Conservation (phyloP, 805 yeast genomes). For the Candida quercuum region DNA sequence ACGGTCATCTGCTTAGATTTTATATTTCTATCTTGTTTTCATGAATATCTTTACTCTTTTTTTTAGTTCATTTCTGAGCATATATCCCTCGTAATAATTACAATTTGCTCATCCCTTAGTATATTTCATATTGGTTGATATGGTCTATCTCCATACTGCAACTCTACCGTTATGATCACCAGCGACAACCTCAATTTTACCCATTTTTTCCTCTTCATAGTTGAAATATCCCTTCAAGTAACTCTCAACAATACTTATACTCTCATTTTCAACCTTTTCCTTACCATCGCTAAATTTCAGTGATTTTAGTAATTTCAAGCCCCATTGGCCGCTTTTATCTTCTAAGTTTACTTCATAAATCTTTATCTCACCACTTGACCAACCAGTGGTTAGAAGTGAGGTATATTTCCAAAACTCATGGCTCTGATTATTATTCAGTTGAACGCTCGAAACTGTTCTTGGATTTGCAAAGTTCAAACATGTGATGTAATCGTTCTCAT, state of each 20-base stretch:
- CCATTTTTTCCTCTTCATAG: slow-evolving; percentile 30
- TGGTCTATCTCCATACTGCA: slow-evolving; percentile 37
- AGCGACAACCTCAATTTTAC: slow-evolving; percentile 39
- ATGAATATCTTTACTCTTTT: too few relatives aligned
- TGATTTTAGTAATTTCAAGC: slow-evolving; percentile 14
- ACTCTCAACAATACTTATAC: slow-evolving; percentile 29
- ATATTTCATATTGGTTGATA: neutral
- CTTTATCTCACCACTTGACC: slow-evolving; percentile 25
- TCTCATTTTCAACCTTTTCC: slow-evolving; percentile 8
- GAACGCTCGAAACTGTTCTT: slow-evolving; percentile 20
- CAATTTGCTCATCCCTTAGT: too few relatives aligned
- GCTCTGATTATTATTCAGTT: slow-evolving; percentile 22
- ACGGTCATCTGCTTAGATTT: too few relatives aligned
- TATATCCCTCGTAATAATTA: too few relatives aligned
- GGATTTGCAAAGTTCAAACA: slow-evolving; percentile 26
- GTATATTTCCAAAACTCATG: slow-evolving; percentile 35
- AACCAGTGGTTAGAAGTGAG: slow-evolving; percentile 33
- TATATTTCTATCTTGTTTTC: too few relatives aligned
- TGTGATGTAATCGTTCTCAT: slow-evolving; percentile 14
- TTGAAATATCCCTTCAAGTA: slow-evolving; percentile 26
- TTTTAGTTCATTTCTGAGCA: too few relatives aligned
- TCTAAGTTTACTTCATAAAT: slow-evolving; percentile 27
- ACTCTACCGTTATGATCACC: slow-evolving; percentile 54
- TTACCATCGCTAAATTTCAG: slow-evolving; percentile 20
- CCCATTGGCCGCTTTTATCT: slow-evolving; percentile 18